These are phyloP conservation scores for Cercospora janseana DNA, from an alignment of 2,329 filamentous ascomycete species.

Conservation along the genomic window DNA sequence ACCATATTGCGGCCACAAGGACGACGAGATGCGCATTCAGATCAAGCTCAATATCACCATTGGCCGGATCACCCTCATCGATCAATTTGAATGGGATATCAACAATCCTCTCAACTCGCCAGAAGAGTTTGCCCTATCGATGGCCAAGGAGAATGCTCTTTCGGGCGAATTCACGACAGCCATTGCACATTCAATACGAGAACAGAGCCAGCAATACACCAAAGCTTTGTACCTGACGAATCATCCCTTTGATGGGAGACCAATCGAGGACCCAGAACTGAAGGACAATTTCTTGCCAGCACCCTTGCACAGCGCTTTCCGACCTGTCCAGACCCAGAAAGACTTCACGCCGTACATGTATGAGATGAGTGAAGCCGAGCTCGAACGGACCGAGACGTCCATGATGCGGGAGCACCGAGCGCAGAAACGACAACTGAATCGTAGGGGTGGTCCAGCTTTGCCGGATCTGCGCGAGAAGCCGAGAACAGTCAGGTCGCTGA, in stretches of 20 bases:
- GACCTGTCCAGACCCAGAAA: constrained; percentile 87
- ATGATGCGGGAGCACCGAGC: constrained; percentile 90
- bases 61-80: constrained; percentile 85
- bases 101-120: constrained; percentile 92
- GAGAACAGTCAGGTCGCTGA: constrained; percentile 84
- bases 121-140: constrained; percentile 86
- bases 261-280: constrained; percentile 88
- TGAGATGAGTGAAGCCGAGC: constrained; percentile 84
- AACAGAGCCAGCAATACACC: constrained; percentile 92
- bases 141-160: constrained; percentile 85
- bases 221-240: constrained; percentile 89
- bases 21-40: constrained; percentile 96
- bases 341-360: constrained; percentile 93
- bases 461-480: constrained; percentile 96
- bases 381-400: constrained; percentile 87
- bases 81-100: constrained; percentile 99
- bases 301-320: constrained; percentile 77
- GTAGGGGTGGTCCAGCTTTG: constrained; percentile 84
- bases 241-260: constrained; percentile 91
- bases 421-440: constrained; percentile 92
- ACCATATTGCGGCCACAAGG: constrained; percentile 92
- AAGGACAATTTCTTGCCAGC: constrained; percentile 81
- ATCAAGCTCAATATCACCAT: constrained; percentile 98
- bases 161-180: constrained; percentile 95
- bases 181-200: constrained; percentile 95